Percentiles rank a stretch among this genome's conserved stretches.
Conservation (phyloP, 352 stramenopile species). For the Lagenidium giganteum region DNA sequence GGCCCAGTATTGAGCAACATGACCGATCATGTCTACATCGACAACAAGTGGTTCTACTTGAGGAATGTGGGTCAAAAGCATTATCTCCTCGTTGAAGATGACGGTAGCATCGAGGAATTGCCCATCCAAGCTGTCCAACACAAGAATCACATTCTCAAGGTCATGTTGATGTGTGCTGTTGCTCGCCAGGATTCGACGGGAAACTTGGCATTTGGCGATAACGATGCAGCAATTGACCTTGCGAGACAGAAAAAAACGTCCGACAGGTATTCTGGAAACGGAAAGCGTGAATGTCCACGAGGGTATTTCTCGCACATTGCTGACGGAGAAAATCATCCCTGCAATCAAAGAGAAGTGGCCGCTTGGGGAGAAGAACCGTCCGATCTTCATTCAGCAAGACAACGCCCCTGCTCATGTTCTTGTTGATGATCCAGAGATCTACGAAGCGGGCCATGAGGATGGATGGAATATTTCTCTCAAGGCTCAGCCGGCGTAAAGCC, state of each 20-base stretch:
- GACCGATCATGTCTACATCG: too few relatives aligned
- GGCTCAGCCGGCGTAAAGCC: slow-evolving; percentile 17
- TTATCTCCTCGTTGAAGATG: too few relatives aligned
- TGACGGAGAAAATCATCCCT: too few relatives aligned
- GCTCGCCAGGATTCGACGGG: slow-evolving; percentile 10
- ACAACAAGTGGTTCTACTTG: too few relatives aligned
- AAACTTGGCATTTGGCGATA: slow-evolving; percentile 27
- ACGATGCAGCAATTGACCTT: slow-evolving; percentile 3
- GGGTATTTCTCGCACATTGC: slow-evolving; percentile 11
- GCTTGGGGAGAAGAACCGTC: neutral
- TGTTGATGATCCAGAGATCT: slow-evolving; percentile 15
- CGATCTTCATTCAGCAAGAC: slow-evolving; percentile 24
- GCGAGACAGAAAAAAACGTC: slow-evolving; percentile 11
- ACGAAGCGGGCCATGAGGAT: slow-evolving; percentile 1
- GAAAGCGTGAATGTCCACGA: slow-evolving; percentile 20
- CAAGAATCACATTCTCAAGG: too few relatives aligned
- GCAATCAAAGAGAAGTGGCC: slow-evolving; percentile 18
- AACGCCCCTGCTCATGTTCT: slow-evolving; percentile 21
- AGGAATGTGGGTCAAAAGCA: too few relatives aligned
- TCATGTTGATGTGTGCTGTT: too few relatives aligned
- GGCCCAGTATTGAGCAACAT: too few relatives aligned
- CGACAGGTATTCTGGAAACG: neutral
- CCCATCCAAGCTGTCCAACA: too few relatives aligned
- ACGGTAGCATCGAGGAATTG: too few relatives aligned
- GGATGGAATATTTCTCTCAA: slow-evolving; percentile 18